Conservation (phyloP, 768 basidiomycete species). For the Nidularia sp. region DNA sequence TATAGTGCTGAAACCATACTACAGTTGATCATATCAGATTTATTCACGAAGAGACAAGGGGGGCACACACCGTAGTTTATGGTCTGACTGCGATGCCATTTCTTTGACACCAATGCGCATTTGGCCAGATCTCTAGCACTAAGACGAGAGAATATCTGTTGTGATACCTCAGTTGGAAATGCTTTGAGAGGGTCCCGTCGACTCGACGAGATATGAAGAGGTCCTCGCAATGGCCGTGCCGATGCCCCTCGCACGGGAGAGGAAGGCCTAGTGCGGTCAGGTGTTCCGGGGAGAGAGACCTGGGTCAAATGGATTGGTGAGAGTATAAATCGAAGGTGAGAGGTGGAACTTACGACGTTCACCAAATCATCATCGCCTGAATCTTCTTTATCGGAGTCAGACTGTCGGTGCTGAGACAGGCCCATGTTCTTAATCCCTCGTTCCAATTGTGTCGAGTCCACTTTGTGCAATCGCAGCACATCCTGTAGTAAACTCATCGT, state of each 20-base stretch:
- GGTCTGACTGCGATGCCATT: constrained; percentile 88
- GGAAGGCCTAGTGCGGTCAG: constrained; percentile 57
- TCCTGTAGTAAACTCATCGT: constrained; percentile 68
- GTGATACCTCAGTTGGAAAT: constrained; percentile 79
- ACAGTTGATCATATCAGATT: constrained; percentile 4
- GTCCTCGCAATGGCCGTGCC: constrained; percentile 43
- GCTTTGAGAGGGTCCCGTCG: constrained; percentile 59
- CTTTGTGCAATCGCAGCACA: constrained; percentile 54
- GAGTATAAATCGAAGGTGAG: background rate
- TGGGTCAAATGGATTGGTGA: constrained; percentile 16
- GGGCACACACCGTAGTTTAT: constrained; percentile 79
- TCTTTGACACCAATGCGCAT: constrained; percentile 77
- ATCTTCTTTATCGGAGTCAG: constrained; percentile 41
- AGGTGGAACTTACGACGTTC: constrained; percentile 52
- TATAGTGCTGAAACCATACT: constrained; percentile 95
- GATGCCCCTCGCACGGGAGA: constrained; percentile 49
- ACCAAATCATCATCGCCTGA: constrained; percentile 64
- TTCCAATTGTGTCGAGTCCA: constrained; percentile 26
- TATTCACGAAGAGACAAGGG: background rate
- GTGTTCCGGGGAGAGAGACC: constrained; percentile 69
- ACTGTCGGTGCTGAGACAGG: constrained; percentile 10
- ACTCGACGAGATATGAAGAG: constrained; percentile 35
- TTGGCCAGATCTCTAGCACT: constrained; percentile 63
- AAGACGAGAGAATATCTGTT: constrained; percentile 68
- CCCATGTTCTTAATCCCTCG: constrained; percentile 25